phyloP scores from a whole-genome alignment of 257 asterid species.

The Osmanthus fragrans region DNA sequence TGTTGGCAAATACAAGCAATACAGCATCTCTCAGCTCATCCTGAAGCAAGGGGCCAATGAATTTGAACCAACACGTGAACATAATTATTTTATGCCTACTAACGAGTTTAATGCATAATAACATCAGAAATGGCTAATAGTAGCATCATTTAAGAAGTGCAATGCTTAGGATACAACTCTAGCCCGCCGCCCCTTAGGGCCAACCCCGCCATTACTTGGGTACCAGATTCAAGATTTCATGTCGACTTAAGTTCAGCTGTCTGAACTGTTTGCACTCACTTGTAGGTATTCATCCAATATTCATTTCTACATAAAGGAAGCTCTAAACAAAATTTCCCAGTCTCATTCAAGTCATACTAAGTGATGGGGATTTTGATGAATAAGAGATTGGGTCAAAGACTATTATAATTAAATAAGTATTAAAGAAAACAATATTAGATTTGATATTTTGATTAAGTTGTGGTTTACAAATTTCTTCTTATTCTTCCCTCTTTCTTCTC shows the following conservation, averaged over 20 bases:
- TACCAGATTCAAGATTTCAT: background rate
- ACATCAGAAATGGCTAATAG: background rate
- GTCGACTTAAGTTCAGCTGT: background rate
- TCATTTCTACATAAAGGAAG: background rate
- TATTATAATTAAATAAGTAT: background rate
- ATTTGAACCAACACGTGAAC: background rate
- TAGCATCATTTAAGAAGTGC: background rate
- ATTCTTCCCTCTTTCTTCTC: background rate
- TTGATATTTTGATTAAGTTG: background rate
- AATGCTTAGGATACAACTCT: background rate
- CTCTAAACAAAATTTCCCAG: background rate
- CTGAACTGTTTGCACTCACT: background rate
- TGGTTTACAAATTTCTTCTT: background rate
- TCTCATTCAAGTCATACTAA: background rate
- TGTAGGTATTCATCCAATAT: background rate
- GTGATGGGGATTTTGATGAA: background rate
- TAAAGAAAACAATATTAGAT: background rate
- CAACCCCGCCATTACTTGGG: background rate
- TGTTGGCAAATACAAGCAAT: slow-evolving; percentile 22
- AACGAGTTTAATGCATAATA: background rate
- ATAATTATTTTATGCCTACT: background rate
- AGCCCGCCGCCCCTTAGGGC: background rate
- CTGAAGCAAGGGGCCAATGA: background rate
- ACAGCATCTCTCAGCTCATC: slow-evolving; percentile 26
- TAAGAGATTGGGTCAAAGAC: background rate